These are phyloP conservation scores for Metarhizium album DNA, from an alignment of 2,329 filamentous ascomycete species.

Conservation along the genomic window DNA sequence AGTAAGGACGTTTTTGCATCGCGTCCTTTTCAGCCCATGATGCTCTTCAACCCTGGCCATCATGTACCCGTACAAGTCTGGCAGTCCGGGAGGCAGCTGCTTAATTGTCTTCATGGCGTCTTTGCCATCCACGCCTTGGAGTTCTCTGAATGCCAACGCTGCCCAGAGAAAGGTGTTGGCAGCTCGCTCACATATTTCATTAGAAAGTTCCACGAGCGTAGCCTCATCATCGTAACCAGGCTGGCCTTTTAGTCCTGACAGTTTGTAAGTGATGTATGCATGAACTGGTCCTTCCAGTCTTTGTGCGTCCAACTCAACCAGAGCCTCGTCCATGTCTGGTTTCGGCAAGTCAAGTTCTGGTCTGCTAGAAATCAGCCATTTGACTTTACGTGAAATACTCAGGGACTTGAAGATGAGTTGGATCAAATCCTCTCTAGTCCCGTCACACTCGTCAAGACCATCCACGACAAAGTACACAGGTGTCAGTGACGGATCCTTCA, in stretches of 20 bases:
- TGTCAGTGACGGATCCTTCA: slow-evolving; percentile 24
- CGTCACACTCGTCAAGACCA: slow-evolving; percentile 36
- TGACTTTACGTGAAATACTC: slow-evolving; percentile 16
- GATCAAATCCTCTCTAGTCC: slow-evolving; percentile 21
- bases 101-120: slow-evolving; percentile 4
- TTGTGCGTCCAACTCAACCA: slow-evolving; percentile 28
- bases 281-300: slow-evolving; percentile 24
- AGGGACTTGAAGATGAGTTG: slow-evolving; percentile 22
- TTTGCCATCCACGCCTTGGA: slow-evolving; percentile 6
- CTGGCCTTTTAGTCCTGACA: slow-evolving; percentile 8
- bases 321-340: slow-evolving; percentile 19
- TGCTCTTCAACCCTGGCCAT: slow-evolving; percentile 5
- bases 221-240: slow-evolving; percentile 4
- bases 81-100: slow-evolving; percentile 5
- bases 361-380: slow-evolving; percentile 33
- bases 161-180: slow-evolving; percentile 13
- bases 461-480: slow-evolving; percentile 32
- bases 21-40: not conserved
- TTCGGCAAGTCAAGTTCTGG: slow-evolving; percentile 14
- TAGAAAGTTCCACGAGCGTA: slow-evolving; percentile 4
- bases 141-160: slow-evolving; percentile 7
- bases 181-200: slow-evolving; percentile 7
- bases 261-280: slow-evolving; percentile 26
- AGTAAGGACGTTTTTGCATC: slow-evolving; percentile 6
- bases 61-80: slow-evolving; percentile 3